Conservation (phyloP, 1,139 yeast genomes). For the Fermentozyma sake region DNA sequence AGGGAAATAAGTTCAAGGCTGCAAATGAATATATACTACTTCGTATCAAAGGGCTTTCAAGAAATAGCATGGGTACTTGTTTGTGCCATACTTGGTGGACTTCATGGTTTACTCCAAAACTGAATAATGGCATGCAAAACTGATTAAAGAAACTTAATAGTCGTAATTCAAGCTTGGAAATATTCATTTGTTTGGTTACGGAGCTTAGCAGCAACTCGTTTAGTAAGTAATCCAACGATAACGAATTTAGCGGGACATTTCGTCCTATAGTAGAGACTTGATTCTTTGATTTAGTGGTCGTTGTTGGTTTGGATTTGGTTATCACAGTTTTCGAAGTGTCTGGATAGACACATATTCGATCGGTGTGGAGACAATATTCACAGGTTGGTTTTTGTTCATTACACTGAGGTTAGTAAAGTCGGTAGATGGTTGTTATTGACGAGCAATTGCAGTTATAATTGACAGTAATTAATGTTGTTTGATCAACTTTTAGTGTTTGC, state of each 20-base stretch:
- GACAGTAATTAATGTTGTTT: too few relatives aligned
- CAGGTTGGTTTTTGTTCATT: conserved; percentile 32
- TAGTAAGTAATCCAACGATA: conserved; percentile 7
- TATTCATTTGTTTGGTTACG: conserved; percentile 15
- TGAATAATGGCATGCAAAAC: conserved; percentile 22
- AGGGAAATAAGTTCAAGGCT: conserved; percentile 17
- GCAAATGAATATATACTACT: conserved; percentile 21
- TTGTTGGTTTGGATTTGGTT: not conserved
- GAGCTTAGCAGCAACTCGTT: conserved; percentile 4
- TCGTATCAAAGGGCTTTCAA: conserved; percentile 19
- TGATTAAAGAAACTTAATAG: conserved; percentile 26
- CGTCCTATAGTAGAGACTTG: not conserved
- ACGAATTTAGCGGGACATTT: too few relatives aligned
- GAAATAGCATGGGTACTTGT: conserved; percentile 23
- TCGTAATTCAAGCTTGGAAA: conserved; percentile 27
- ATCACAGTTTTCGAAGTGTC: not conserved
- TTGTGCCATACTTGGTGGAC: conserved; percentile 25
- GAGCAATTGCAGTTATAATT: too few relatives aligned
- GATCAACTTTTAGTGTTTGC: too few relatives aligned
- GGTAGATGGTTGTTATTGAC: too few relatives aligned
- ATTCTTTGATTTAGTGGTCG: not conserved
- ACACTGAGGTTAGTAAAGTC: conserved; percentile 19
- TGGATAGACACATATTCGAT: conserved; percentile 26
- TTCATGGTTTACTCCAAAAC: conserved; percentile 17
- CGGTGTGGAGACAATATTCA: conserved; percentile 35